Base-by-base conservation (phyloP, 805 yeast species). In the Candida odintsovae region DNA sequence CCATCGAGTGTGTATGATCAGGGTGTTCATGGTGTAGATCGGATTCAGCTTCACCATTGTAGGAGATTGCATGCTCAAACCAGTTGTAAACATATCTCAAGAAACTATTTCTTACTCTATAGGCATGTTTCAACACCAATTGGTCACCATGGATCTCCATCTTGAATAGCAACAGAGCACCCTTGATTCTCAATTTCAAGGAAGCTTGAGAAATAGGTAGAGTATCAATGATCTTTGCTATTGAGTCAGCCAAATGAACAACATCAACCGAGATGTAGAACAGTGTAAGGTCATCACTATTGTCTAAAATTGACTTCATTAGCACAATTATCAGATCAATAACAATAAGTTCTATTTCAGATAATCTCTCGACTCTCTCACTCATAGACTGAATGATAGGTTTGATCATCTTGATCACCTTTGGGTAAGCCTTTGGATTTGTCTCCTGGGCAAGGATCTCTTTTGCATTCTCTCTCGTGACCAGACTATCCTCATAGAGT, bases 381-480 rank as follows among this genome's bases (percentile, higher is more conserved):
- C 50, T 48, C 37, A 71, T 65, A 15, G 59, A 62, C 2, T 61
- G 64, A 4, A 76, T 68, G 20, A 68, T 61, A 3, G 59, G 57
- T 42, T 63, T 68, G 36, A 83, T 57, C 46, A 73, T 73, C 7
- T 66, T 61, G 42, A 81, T 70, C 19, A 83, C 67, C 49, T 71
- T 56, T 44, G 71, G 73, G 58, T 75, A 75, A 13, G 80, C 73
- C 22, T 70, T 68, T 12, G 89, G 78, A 65, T 85, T 82, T 40
- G 82, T 63, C 47, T 84, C 90, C 26, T 74, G 66, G 13, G 85
- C 78, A 39, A 89, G 63, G 2, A 87, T 80, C 52, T 87, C 95
- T 50, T 83, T 78, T 2, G 87, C 76, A 38, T 80, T 78, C 40
- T 87, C 94, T 50, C 95, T 71, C 0, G 82, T 72, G 6, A 78